phyloP scores from a whole-genome alignment of 495 filamentous ascomycete genomes.

The Aspergillus sclerotioniger region DNA sequence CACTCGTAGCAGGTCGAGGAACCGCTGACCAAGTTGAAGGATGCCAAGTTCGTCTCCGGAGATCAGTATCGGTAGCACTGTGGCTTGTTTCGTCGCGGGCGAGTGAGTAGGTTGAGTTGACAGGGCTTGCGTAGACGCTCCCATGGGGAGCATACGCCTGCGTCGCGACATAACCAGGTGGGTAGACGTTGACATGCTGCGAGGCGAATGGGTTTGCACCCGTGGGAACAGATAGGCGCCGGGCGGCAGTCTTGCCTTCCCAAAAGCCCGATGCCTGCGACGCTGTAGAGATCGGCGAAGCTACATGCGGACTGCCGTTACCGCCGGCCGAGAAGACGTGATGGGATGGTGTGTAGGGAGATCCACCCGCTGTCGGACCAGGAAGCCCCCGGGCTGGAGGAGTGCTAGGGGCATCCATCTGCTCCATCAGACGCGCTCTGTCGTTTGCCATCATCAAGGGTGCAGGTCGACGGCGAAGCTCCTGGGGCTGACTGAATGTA shows the following conservation, averaged over 20 bases:
- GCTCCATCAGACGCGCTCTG: conserved; percentile 40
- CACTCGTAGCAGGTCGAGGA: conserved; percentile 61
- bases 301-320: conserved; percentile 69
- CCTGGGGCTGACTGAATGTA: conserved; percentile 58
- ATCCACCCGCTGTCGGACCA: conserved; percentile 63
- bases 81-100: conserved; percentile 63
- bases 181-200: conserved; percentile 54
- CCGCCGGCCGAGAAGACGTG: conserved; percentile 67
- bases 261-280: conserved; percentile 68
- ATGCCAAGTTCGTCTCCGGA: conserved; percentile 86
- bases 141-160: conserved; percentile 53
- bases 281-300: conserved; percentile 66
- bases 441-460: conserved; percentile 84
- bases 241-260: conserved; percentile 64
- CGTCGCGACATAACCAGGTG: conserved; percentile 53
- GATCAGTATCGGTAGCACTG: conserved; percentile 66
- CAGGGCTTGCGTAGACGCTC: conserved; percentile 69
- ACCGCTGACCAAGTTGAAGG: conserved; percentile 65
- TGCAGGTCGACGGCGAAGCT: conserved; percentile 70
- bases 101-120: conserved; percentile 60
- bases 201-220: conserved; percentile 71
- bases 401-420: conserved; percentile 59
- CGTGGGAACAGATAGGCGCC: conserved; percentile 79
- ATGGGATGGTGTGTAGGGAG: conserved; percentile 47
- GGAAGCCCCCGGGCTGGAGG: conserved; percentile 44